phyloP scores from a whole-genome alignment of 148 eudicot genomes.

The Chenopodium formosanum region DNA sequence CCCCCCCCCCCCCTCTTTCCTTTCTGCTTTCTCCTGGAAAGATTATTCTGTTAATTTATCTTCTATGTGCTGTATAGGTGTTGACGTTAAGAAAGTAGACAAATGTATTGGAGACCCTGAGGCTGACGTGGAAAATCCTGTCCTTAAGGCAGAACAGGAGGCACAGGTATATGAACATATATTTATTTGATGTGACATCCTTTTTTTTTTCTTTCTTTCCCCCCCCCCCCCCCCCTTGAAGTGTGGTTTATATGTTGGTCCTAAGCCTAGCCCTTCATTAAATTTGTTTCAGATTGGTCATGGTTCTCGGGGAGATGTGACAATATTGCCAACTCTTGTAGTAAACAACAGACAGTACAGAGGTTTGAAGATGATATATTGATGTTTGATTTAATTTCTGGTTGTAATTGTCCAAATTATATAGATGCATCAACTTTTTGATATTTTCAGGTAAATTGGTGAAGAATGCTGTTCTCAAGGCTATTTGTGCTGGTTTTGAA shows the following conservation, averaged over 20 bases:
- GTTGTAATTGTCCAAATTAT: background rate
- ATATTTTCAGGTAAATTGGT: constrained; percentile 68
- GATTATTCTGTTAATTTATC: constrained; percentile 13
- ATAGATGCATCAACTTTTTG: constrained; percentile 5
- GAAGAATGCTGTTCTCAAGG: constrained; percentile 84
- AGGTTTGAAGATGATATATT: constrained; percentile 43
- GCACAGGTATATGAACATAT: constrained; percentile 48
- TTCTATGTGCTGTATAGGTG: constrained; percentile 40
- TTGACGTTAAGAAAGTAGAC: constrained; percentile 56
- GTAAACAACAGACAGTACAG: constrained; percentile 87
- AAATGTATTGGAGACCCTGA: constrained; percentile 66
- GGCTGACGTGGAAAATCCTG: constrained; percentile 64
- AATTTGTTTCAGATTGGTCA: constrained; percentile 66
- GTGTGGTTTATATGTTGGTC: constrained; percentile 9
- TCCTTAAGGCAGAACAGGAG: constrained; percentile 71
- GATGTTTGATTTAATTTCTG: constrained; percentile 9
- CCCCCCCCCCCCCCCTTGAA: background rate
- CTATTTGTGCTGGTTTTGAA: constrained; percentile 90
- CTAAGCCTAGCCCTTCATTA: background rate
- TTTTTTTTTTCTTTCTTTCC: too few relatives aligned
- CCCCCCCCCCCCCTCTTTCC: background rate
- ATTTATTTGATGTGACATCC: background rate
- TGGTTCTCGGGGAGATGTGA: constrained; percentile 92
- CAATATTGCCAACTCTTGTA: constrained; percentile 92
- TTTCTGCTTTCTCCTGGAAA: background rate